Evolutionary conservation across 129 eudicot genomes (phyloP).

Genomic region (Lonicera japonica): DNA sequence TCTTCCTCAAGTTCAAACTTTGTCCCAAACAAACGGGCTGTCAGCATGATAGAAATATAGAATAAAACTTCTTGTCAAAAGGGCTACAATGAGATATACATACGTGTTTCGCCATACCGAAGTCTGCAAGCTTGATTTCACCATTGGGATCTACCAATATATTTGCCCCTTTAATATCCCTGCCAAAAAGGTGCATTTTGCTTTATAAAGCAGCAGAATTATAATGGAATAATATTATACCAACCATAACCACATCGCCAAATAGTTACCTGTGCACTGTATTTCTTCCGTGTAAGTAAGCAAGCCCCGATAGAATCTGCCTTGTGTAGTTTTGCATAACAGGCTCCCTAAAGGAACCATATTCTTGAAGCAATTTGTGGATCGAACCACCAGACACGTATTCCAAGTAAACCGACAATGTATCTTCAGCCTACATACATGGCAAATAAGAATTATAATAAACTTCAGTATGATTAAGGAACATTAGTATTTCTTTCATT

Average conservation of each 20-base stretch:
- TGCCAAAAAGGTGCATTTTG: slow-evolving; percentile 19
- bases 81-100: slow-evolving; percentile 1
- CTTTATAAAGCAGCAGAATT: slow-evolving; percentile 4
- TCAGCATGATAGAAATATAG: too few relatives aligned
- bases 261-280: slow-evolving; percentile 75
- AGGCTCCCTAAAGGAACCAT: slow-evolving; percentile 83
- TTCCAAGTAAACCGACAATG: slow-evolving; percentile 82
- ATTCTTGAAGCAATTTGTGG: slow-evolving; percentile 83
- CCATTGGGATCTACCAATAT: slow-evolving; percentile 93
- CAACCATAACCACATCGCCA: slow-evolving; percentile 6
- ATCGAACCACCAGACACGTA: slow-evolving; percentile 94
- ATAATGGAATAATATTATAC: neutral
- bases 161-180: slow-evolving; percentile 98
- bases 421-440: slow-evolving; percentile 59
- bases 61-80: neutral
- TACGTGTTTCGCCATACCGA: slow-evolving; percentile 99
- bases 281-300: slow-evolving; percentile 72
- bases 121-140: slow-evolving; percentile 94
- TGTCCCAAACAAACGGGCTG: too few relatives aligned
- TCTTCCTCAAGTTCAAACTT: too few relatives aligned
- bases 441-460: slow-evolving; percentile 1
- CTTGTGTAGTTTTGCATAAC: slow-evolving; percentile 92
- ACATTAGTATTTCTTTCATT: neutral
- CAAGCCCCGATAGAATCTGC: slow-evolving; percentile 75
- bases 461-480: neutral